phyloP scores from a whole-genome alignment of 2,329 filamentous ascomycete species.

The Plectosphaerella plurivora region DNA sequence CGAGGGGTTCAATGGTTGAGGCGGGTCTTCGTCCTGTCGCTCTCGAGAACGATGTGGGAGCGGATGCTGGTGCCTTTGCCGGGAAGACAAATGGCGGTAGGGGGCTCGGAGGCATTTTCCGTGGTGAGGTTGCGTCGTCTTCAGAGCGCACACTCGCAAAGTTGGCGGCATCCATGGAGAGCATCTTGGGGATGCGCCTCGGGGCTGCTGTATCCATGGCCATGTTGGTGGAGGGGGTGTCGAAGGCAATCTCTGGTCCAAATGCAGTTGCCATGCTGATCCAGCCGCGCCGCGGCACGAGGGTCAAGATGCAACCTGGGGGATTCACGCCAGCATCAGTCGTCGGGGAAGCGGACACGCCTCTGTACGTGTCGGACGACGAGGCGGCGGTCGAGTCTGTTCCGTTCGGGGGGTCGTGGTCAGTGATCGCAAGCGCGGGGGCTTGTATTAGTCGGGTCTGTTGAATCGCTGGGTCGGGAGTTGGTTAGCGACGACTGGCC shows the following conservation, averaged over 20 bases:
- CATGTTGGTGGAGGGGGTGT: slow-evolving; percentile 10
- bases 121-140: slow-evolving; percentile 24
- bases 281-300: slow-evolving; percentile 45
- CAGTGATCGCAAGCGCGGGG: too few relatives aligned
- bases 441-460: too few relatives aligned
- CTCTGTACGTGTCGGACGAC: neutral
- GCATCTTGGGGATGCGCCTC: neutral
- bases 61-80: slow-evolving; percentile 39
- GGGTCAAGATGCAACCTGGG: slow-evolving; percentile 35
- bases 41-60: slow-evolving; percentile 43
- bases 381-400: neutral
- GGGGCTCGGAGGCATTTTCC: slow-evolving; percentile 22
- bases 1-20: slow-evolving; percentile 46
- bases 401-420: too few relatives aligned
- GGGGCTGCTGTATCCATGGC: neutral
- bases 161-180: neutral
- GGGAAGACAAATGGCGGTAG: slow-evolving; percentile 63
- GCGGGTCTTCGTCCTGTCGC: slow-evolving; percentile 45
- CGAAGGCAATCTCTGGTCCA: slow-evolving; percentile 29
- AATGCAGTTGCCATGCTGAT: slow-evolving; percentile 35
- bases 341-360: neutral
- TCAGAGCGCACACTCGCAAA: neutral
- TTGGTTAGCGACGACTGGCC: too few relatives aligned
- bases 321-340: slow-evolving; percentile 33
- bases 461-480: too few relatives aligned